A percentile compares a stretch with the other conserved stretches of the same genome.
Conservation (phyloP, 2,329 filamentous ascomycete genomes). For the Trichoderma breve region DNA sequence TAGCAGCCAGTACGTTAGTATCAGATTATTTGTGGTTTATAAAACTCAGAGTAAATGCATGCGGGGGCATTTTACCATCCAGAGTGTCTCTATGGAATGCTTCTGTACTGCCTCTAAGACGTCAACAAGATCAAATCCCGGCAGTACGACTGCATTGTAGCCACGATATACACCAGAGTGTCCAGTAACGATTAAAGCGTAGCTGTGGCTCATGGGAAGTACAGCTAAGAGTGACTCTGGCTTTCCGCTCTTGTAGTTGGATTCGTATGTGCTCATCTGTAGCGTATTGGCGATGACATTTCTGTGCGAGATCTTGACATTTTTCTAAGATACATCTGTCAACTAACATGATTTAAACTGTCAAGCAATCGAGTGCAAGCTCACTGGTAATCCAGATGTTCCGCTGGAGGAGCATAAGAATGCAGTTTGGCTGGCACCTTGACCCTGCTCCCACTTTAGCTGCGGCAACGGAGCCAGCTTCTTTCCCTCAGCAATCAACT, state of each 20-base stretch:
- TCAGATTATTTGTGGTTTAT: background rate
- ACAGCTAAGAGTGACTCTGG: constrained; percentile 53
- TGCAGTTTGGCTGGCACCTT: constrained; percentile 61
- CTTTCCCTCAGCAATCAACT: constrained; percentile 59
- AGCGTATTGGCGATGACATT: constrained; percentile 73
- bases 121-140: constrained; percentile 66
- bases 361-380: background rate
- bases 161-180: constrained; percentile 66
- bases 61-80: constrained; percentile 46
- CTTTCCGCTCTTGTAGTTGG: constrained; percentile 24
- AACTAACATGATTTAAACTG: background rate
- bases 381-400: constrained; percentile 67
- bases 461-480: constrained; percentile 40
- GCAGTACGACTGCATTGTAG: constrained; percentile 68
- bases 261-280: constrained; percentile 52
- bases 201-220: constrained; percentile 76
- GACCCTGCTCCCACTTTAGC: constrained; percentile 57
- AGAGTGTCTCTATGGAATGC: constrained; percentile 66
- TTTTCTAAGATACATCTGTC: constrained; percentile 52
- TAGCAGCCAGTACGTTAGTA: background rate
- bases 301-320: constrained; percentile 72
- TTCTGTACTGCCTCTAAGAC: constrained; percentile 63
- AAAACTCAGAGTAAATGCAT: too few species aligned
- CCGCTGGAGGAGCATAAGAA: constrained; percentile 74
- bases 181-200: constrained; percentile 68